A percentile compares a stretch with the other conserved stretches of the same genome.
Conservation (phyloP, 2,329 filamentous ascomycete species). For the Aspergillus sp. region DNA sequence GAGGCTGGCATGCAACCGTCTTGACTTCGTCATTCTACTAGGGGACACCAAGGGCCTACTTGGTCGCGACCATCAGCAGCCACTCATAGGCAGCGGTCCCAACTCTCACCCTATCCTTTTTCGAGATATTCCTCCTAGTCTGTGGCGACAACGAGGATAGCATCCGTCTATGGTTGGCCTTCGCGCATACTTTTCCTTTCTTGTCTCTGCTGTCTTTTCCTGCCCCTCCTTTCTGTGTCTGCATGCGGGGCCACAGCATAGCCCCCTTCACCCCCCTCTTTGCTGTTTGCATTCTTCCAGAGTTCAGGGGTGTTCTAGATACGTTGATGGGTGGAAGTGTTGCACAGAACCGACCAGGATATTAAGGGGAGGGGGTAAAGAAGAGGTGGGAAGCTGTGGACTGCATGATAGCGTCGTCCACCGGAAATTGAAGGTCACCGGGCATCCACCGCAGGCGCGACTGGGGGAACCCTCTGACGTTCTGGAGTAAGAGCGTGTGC, state of each 20-base stretch:
- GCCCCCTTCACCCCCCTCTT: neutral
- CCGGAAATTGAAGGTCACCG: conserved; percentile 16
- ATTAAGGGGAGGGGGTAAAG: conserved; percentile 3
- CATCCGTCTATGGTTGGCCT: neutral
- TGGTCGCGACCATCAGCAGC: neutral
- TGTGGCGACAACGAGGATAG: conserved; percentile 9
- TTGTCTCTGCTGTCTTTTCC: neutral
- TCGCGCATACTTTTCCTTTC: neutral
- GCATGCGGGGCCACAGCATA: neutral
- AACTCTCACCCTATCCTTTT: conserved; percentile 6
- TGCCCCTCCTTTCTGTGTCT: conserved; percentile 1
- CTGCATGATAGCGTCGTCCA: conserved; percentile 3
- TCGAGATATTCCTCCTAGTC: conserved; percentile 8
- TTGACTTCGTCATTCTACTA: neutral
- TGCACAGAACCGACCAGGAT: neutral
- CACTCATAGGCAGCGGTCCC: neutral
- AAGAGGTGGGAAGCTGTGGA: neutral
- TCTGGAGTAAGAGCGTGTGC: conserved; percentile 8
- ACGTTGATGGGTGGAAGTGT: neutral
- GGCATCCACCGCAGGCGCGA: conserved; percentile 11
- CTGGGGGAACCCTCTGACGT: conserved; percentile 1
- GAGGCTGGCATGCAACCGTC: conserved; percentile 1
- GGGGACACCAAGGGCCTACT: neutral
- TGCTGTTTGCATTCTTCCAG: too few species aligned
- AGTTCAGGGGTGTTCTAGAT: neutral